Evolutionary conservation across 1,284 basidiomycete genomes (phyloP).

Genomic region (Cryptococcus sp.): DNA sequence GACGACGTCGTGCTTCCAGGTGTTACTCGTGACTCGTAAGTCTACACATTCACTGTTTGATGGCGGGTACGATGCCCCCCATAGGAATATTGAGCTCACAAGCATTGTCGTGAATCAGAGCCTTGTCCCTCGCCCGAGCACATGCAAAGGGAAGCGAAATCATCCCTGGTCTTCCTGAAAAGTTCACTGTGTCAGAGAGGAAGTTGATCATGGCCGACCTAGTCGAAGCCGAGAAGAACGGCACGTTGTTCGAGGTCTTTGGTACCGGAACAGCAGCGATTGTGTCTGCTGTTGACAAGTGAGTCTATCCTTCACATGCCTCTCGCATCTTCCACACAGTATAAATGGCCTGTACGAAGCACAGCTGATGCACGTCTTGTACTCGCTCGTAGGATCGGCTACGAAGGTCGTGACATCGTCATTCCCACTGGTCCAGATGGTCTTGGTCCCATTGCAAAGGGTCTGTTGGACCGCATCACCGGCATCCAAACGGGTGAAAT

Average conservation of each 20-base stretch:
- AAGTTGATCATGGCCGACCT: constrained; percentile 88
- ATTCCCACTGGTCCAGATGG: constrained; percentile 86
- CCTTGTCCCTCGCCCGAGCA: constrained; percentile 75
- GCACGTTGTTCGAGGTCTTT: constrained; percentile 84
- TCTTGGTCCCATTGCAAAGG: constrained; percentile 80
- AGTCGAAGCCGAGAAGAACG: constrained; percentile 67
- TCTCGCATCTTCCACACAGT: background rate
- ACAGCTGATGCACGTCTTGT: constrained; percentile 1
- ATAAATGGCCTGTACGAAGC: background rate
- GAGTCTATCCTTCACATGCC: constrained; percentile 15
- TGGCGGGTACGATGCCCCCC: background rate
- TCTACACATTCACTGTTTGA: background rate
- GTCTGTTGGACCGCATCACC: constrained; percentile 79
- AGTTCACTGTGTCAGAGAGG: constrained; percentile 77
- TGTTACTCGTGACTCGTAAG: constrained; percentile 82
- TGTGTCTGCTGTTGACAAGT: constrained; percentile 73
- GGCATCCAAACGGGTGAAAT: constrained; percentile 87
- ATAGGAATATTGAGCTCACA: background rate
- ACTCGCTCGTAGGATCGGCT: constrained; percentile 66
- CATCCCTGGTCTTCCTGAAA: constrained; percentile 65
- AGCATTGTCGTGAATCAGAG: constrained; percentile 35
- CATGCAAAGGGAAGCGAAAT: constrained; percentile 64
- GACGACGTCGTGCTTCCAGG: constrained; percentile 96
- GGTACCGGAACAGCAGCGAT: constrained; percentile 91
- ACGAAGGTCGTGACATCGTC: constrained; percentile 76